Evolutionary conservation across 176 grass and related monocot species (phyloP).

Genomic region (Cenchrus fungigraminus): DNA sequence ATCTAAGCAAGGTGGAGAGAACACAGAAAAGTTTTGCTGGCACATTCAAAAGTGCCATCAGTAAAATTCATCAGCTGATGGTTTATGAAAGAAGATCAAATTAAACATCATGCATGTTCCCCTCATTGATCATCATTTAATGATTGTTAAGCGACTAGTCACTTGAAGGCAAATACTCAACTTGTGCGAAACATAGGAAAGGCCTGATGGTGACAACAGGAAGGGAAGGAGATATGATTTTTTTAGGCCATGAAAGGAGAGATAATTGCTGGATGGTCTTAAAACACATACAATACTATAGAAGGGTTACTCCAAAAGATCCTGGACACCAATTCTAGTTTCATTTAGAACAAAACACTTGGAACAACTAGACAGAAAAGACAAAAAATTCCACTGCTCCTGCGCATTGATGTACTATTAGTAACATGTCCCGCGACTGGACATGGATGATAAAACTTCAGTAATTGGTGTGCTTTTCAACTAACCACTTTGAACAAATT

Average conservation of each 20-base stretch:
- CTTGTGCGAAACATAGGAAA: background rate
- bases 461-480: background rate
- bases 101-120: background rate
- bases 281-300: background rate
- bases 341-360: background rate
- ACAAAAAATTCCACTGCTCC: background rate
- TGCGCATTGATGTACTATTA: background rate
- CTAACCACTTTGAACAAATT: conserved; percentile 2
- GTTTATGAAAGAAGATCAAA: background rate
- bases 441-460: background rate
- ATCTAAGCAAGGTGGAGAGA: conserved; percentile 17
- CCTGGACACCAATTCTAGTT: background rate
- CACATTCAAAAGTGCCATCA: conserved; percentile 10
- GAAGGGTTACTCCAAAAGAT: background rate
- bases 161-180: background rate
- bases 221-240: background rate
- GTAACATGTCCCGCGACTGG: background rate
- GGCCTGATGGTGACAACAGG: background rate
- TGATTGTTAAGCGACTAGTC: background rate
- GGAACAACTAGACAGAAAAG: background rate
- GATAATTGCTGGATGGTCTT: background rate
- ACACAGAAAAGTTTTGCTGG: background rate
- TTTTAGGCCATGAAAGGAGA: background rate
- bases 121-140: background rate
- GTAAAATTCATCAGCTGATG: background rate